phyloP scores from a whole-genome alignment of 2,329 filamentous ascomycete species.

The Aspergillus pseudoviridinutans region DNA sequence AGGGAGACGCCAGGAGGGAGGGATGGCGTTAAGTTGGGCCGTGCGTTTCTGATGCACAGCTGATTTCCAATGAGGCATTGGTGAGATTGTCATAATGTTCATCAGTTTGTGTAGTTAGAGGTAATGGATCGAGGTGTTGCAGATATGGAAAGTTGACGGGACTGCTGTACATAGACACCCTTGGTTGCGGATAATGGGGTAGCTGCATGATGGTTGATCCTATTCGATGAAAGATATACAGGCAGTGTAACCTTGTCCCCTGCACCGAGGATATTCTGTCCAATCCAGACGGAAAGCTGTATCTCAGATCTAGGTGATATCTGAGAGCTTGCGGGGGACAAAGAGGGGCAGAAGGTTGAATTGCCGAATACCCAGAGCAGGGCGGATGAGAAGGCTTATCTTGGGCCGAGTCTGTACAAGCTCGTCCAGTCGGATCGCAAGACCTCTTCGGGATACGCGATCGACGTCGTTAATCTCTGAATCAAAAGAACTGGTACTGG shows the following conservation, averaged over 20 bases:
- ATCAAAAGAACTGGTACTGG: background rate
- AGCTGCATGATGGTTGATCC: background rate
- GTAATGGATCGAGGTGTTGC: background rate
- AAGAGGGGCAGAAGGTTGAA: background rate
- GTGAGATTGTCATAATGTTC: slow-evolving; percentile 3
- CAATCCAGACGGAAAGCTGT: background rate
- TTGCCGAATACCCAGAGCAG: background rate
- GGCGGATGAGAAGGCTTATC: background rate
- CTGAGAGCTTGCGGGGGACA: background rate
- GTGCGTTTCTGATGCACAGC: slow-evolving; percentile 17
- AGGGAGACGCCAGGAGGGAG: slow-evolving; percentile 19
- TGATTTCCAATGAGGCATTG: slow-evolving; percentile 17
- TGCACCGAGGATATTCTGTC: background rate
- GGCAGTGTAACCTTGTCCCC: background rate
- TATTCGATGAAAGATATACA: background rate
- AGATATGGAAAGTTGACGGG: background rate
- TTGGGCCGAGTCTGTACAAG: background rate
- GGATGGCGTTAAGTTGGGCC: slow-evolving; percentile 17
- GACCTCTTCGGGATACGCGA: background rate
- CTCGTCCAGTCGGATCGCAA: background rate
- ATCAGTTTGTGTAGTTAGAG: background rate
- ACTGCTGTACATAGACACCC: background rate
- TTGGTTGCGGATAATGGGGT: background rate
- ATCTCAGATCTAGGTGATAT: background rate
- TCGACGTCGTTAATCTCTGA: background rate